Evolutionary conservation across 83 land plant species (phyloP).

Genomic region (Picea mariana): DNA sequence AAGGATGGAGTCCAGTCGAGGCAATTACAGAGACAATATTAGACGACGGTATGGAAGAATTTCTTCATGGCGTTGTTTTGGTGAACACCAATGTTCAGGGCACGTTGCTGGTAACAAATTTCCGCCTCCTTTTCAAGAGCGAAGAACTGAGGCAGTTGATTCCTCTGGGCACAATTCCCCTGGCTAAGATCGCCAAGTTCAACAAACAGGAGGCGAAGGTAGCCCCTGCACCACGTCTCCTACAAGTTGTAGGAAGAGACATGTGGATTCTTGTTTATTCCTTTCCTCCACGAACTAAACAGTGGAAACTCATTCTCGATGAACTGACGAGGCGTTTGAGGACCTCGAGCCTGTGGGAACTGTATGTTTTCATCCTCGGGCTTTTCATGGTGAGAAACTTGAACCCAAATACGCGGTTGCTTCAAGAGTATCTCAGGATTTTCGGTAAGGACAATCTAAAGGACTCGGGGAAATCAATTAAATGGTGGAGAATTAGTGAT

Average conservation of each 20-base stretch:
- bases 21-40: constrained; percentile 29
- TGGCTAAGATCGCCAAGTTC: constrained; percentile 87
- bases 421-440: constrained; percentile 80
- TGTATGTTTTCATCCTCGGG: constrained; percentile 76
- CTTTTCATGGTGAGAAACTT: constrained; percentile 34
- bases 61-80: constrained; percentile 58
- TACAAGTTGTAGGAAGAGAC: constrained; percentile 90
- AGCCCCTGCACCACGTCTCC: constrained; percentile 57
- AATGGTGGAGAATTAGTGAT: constrained; percentile 75
- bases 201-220: constrained; percentile 45
- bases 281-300: constrained; percentile 79
- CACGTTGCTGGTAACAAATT: constrained; percentile 65
- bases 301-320: constrained; percentile 80
- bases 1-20: background rate
- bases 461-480: constrained; percentile 39
- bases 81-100: constrained; percentile 68
- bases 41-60: constrained; percentile 35
- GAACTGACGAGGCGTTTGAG: constrained; percentile 54
- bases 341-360: constrained; percentile 66
- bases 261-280: constrained; percentile 83
- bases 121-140: constrained; percentile 62
- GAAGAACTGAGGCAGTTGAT: constrained; percentile 61
- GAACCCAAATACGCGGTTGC: constrained; percentile 66
- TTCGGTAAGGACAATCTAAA: constrained; percentile 36
- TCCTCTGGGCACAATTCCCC: constrained; percentile 87